Conservation (phyloP, 2,329 filamentous ascomycete species). For the Pseudonectria foliicola region DNA sequence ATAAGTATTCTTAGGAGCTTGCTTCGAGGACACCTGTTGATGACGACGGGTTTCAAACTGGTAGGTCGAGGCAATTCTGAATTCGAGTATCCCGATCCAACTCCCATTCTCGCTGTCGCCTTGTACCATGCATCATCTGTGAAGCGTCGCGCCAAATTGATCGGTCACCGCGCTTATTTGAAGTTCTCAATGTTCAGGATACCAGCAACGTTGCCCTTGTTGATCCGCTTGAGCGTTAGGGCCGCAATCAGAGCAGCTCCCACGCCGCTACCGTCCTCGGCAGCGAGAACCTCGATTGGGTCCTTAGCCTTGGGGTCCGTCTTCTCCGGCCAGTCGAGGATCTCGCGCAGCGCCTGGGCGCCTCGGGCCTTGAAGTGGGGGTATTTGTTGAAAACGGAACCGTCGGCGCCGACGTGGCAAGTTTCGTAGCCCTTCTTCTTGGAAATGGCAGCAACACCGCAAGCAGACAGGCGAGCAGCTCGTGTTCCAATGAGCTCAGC, state of each 20-base stretch:
- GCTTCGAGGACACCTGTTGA: background rate
- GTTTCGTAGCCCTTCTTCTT: constrained; percentile 86
- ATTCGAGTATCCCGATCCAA: constrained; percentile 10
- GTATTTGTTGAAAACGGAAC: constrained; percentile 98
- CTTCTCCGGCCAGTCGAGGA: constrained; percentile 84
- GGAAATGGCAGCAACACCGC: constrained; percentile 92
- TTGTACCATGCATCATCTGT: constrained; percentile 16
- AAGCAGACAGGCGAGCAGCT: constrained; percentile 85
- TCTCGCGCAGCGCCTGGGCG: constrained; percentile 83
- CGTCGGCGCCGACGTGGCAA: constrained; percentile 94
- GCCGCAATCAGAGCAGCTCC: constrained; percentile 89
- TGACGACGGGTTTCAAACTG: no score
- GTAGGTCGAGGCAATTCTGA: constrained; percentile 2
- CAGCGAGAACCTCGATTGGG: constrained; percentile 77
- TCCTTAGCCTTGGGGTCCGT: constrained; percentile 65
- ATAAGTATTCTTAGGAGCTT: constrained; percentile 28
- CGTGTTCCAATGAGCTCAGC: constrained; percentile 93
- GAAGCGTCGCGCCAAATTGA: constrained; percentile 7
- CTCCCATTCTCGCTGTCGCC: constrained; percentile 17
- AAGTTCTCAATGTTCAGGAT: constrained; percentile 61
- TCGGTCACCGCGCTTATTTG: constrained; percentile 18
- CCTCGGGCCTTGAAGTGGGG: constrained; percentile 94
- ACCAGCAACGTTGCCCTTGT: constrained; percentile 55
- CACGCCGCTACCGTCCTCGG: constrained; percentile 96
- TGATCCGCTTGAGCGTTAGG: constrained; percentile 57